Conservation (phyloP, 768 basidiomycete species). For the Chiua virens region DNA sequence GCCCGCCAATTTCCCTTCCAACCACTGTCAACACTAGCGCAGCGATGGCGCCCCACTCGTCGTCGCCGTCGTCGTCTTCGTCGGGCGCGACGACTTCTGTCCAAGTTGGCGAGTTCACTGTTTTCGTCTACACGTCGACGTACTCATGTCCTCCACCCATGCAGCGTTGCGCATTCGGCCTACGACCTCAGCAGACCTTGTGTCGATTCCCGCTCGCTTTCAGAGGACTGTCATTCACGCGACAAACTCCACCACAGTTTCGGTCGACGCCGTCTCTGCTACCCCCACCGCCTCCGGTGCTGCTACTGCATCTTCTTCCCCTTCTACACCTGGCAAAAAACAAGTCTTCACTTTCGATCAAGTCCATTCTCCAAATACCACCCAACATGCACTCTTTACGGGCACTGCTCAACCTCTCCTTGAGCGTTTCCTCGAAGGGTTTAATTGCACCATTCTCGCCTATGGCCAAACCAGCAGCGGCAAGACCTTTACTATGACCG, state of each 20-base stretch:
- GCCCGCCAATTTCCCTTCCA: conserved; percentile 28
- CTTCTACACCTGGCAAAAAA: conserved; percentile 63
- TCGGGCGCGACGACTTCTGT: conserved; percentile 75
- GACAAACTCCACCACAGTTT: conserved; percentile 67
- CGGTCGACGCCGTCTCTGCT: conserved; percentile 72
- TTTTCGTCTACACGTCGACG: background rate
- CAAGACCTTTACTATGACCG: conserved; percentile 88
- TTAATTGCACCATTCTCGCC: conserved; percentile 77
- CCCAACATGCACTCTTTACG: conserved; percentile 84
- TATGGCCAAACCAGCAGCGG: conserved; percentile 36
- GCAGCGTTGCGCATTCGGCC: conserved; percentile 90
- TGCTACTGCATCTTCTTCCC: conserved; percentile 46
- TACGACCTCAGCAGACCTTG: conserved; percentile 77
- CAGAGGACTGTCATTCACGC: conserved; percentile 88
- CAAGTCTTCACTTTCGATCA: conserved; percentile 92
- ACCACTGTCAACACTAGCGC: conserved; percentile 29
- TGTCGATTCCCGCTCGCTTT: conserved; percentile 90
- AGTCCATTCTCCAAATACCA: conserved; percentile 83
- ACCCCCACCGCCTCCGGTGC: conserved; percentile 51
- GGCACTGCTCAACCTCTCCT: conserved; percentile 83
- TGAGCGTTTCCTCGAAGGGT: conserved; percentile 86
- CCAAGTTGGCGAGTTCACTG: conserved; percentile 80
- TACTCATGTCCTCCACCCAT: conserved; percentile 8
- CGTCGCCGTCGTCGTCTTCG: conserved; percentile 68
- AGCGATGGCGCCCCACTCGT: conserved; percentile 69